These are phyloP conservation scores for Harringtonia aguacate DNA, from an alignment of 2,329 filamentous ascomycete genomes.

Conservation along the genomic window DNA sequence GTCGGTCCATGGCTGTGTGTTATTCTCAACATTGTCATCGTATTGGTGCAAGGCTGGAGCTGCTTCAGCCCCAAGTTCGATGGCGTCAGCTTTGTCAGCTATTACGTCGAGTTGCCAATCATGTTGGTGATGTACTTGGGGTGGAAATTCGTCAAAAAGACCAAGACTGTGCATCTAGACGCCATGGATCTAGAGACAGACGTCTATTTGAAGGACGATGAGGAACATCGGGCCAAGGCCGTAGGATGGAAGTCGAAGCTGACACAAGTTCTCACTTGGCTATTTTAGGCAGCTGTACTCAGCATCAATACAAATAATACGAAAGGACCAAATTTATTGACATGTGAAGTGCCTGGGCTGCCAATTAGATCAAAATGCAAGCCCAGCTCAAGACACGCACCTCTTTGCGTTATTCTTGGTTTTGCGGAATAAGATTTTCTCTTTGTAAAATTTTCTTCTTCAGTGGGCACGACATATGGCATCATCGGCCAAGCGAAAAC, in stretches of 20 bases:
- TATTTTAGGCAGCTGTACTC: not conserved
- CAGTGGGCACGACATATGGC: too few species aligned
- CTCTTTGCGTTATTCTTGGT: too few species aligned
- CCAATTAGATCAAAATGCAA: too few species aligned
- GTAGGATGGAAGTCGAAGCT: not conserved
- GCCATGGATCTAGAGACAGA: constrained; percentile 16
- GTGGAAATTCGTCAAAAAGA: constrained; percentile 35
- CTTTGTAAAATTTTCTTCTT: too few species aligned
- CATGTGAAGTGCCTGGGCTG: too few species aligned
- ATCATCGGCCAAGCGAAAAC: too few species aligned
- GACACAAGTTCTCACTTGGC: not conserved
- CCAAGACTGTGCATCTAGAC: constrained; percentile 8
- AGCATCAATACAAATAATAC: too few species aligned
- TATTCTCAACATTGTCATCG: constrained; percentile 45
- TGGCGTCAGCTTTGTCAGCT: constrained; percentile 50
- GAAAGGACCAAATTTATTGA: too few species aligned
- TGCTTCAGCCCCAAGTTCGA: constrained; percentile 50
- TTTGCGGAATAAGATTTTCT: too few species aligned
- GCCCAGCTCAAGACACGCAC: too few species aligned
- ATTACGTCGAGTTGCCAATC: constrained; percentile 51
- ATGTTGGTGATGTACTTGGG: constrained; percentile 43
- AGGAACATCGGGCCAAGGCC: not conserved
- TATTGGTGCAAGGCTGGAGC: constrained; percentile 53
- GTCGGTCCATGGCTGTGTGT: constrained; percentile 47
- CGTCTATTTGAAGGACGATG: constrained; percentile 5